Percentiles rank a stretch among this genome's conserved stretches.
These are phyloP conservation scores for Pythium brassicae DNA, from an alignment of 352 stramenopile species.

Conservation along the genomic window DNA sequence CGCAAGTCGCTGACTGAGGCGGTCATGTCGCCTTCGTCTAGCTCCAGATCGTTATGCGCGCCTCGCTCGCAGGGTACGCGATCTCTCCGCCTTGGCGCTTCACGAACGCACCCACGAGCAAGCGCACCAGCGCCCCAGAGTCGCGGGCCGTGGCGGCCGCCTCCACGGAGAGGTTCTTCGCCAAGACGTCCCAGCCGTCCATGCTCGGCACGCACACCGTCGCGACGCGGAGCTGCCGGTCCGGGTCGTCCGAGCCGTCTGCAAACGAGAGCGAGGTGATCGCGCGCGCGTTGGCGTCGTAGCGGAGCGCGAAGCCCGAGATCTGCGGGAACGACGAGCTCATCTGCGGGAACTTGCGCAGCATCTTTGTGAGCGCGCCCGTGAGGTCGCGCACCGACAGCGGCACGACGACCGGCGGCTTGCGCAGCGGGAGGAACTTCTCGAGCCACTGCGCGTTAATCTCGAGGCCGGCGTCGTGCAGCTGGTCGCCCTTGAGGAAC, in stretches of 20 bases:
- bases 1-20: background rate
- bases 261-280: background rate
- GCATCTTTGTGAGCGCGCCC: slow-evolving; percentile 52
- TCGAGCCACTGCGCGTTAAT: slow-evolving; percentile 66
- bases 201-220: background rate
- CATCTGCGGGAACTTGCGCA: slow-evolving; percentile 51
- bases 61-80: background rate
- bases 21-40: background rate
- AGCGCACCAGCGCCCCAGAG: background rate
- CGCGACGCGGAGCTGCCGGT: background rate
- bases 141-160: background rate
- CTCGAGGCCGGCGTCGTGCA: slow-evolving; percentile 41
- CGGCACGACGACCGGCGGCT: slow-evolving; percentile 46
- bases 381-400: slow-evolving; percentile 42
- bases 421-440: slow-evolving; percentile 60
- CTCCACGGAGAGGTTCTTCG: background rate
- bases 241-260: background rate
- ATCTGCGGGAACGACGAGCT: slow-evolving; percentile 76
- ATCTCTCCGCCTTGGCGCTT: background rate
- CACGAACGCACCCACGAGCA: background rate
- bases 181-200: background rate
- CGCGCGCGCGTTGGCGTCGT: slow-evolving; percentile 14
- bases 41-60: background rate
- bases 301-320: slow-evolving; percentile 39
- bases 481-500: slow-evolving; percentile 71